phyloP scores from a whole-genome alignment of 768 basidiomycete species.

The Amanita phalloides region DNA sequence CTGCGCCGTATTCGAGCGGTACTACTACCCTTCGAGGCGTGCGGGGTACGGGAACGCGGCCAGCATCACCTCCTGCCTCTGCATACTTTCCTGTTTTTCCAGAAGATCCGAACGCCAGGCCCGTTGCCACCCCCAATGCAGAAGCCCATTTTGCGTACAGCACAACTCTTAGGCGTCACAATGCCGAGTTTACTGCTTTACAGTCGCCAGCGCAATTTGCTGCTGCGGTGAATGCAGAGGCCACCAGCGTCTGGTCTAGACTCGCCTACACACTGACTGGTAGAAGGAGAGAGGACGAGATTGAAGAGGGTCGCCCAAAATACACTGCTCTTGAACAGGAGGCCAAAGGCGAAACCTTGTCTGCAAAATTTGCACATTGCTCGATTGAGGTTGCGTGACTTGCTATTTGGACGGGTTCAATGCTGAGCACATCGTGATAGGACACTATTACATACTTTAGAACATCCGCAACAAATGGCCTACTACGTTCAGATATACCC shows the following conservation, averaged over 20 bases:
- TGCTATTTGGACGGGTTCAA: slow-evolving; percentile 1
- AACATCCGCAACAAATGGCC: slow-evolving; percentile 50
- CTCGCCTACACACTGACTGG: slow-evolving; percentile 29
- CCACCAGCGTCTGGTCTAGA: slow-evolving; percentile 40
- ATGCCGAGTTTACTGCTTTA: slow-evolving; percentile 32
- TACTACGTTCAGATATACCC: slow-evolving; percentile 52
- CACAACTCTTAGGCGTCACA: slow-evolving; percentile 66
- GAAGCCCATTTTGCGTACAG: slow-evolving; percentile 74
- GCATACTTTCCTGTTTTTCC: slow-evolving; percentile 63
- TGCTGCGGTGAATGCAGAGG: slow-evolving; percentile 35
- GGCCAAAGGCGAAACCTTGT: slow-evolving; percentile 40
- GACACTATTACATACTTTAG: slow-evolving; percentile 66
- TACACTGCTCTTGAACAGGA: slow-evolving; percentile 20
- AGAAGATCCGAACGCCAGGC: slow-evolving; percentile 33
- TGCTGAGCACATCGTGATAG: slow-evolving; percentile 23
- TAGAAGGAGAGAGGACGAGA: slow-evolving; percentile 14
- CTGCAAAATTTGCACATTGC: slow-evolving; percentile 57
- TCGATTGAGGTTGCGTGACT: slow-evolving; percentile 45
- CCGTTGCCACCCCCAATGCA: slow-evolving; percentile 54
- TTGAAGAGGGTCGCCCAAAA: slow-evolving; percentile 24
- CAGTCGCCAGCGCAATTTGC: slow-evolving; percentile 38
- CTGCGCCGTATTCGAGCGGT: slow-evolving; percentile 25
- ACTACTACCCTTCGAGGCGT: background rate
- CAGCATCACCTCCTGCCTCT: slow-evolving; percentile 68
- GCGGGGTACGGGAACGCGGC: slow-evolving; percentile 15